Percentiles rank a stretch among this genome's conserved stretches.
Evolutionary conservation across 148 eudicot species (phyloP).

Genomic region (Polygonum maritimum): DNA sequence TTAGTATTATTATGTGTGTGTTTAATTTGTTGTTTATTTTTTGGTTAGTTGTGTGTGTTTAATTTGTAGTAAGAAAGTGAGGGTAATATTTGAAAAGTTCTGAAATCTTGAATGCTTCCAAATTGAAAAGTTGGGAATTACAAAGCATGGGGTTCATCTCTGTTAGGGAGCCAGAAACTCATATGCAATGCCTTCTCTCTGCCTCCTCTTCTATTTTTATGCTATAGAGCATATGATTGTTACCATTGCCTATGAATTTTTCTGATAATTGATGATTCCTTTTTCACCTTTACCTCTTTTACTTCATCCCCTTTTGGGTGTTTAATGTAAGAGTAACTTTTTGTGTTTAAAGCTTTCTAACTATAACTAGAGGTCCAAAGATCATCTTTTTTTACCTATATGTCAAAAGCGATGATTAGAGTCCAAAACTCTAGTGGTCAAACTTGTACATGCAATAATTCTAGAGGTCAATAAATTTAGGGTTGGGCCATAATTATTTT

Average conservation of each 20-base stretch:
- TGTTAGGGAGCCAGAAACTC: slow-evolving; percentile 16
- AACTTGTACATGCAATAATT: not conserved
- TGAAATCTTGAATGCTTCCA: slow-evolving; percentile 16
- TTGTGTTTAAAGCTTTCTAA: not conserved
- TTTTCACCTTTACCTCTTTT: not conserved
- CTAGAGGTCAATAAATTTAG: not conserved
- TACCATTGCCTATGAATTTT: not conserved
- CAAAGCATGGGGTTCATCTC: slow-evolving; percentile 13
- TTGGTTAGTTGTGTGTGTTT: not conserved
- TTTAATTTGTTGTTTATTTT: not conserved
- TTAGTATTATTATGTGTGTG: not conserved
- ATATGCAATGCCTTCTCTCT: not conserved
- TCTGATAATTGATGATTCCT: not conserved
- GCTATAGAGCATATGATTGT: not conserved
- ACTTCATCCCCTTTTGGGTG: not conserved
- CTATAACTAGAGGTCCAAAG: not conserved
- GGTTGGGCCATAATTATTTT: not conserved
- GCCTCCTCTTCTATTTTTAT: not conserved
- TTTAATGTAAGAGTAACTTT: not conserved
- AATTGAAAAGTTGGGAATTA: slow-evolving; percentile 12
- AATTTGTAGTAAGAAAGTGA: not conserved
- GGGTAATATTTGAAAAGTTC: slow-evolving; percentile 1
- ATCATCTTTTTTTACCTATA: not conserved
- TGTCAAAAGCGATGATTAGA: not conserved
- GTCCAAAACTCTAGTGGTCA: not conserved